phyloP scores from a whole-genome alignment of 306 rosid genomes.

The Citrullus mucosospermus region DNA sequence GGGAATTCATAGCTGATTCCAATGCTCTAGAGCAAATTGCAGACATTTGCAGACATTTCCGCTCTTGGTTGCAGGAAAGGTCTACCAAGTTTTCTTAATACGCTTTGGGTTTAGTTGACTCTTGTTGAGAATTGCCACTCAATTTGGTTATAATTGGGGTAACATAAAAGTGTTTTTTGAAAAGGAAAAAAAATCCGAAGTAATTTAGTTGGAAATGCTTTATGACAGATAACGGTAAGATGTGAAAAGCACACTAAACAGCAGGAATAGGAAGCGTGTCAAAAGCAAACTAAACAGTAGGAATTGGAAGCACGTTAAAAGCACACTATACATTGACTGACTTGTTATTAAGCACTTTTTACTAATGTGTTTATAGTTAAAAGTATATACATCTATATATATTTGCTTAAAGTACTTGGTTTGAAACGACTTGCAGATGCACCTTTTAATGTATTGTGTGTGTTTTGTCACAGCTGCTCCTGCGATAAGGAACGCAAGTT shows the following conservation, averaged over 20 bases:
- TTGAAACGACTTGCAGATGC: not conserved
- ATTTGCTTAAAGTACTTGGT: not conserved
- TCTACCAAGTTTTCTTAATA: not conserved
- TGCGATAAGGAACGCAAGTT: not conserved
- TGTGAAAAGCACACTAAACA: too few relatives aligned
- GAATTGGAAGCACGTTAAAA: too few relatives aligned
- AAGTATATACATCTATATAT: not conserved
- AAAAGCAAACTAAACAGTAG: too few relatives aligned
- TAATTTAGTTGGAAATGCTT: not conserved
- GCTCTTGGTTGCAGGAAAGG: not conserved
- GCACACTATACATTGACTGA: not conserved
- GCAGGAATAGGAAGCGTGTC: too few relatives aligned
- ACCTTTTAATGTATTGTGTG: not conserved
- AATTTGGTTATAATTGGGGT: not conserved
- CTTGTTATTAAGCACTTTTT: not conserved
- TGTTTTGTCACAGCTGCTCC: conserved; percentile 5
- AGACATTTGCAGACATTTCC: not conserved
- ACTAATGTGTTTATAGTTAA: not conserved
- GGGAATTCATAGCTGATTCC: not conserved
- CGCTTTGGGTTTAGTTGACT: not conserved
- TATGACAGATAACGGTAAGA: not conserved
- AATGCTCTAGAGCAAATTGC: not conserved
- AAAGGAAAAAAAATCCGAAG: not conserved
- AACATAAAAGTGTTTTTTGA: not conserved
- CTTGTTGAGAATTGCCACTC: not conserved